These are phyloP conservation scores for Gossypium stocksii DNA, from an alignment of 345 rosid species.

Conservation along the genomic window DNA sequence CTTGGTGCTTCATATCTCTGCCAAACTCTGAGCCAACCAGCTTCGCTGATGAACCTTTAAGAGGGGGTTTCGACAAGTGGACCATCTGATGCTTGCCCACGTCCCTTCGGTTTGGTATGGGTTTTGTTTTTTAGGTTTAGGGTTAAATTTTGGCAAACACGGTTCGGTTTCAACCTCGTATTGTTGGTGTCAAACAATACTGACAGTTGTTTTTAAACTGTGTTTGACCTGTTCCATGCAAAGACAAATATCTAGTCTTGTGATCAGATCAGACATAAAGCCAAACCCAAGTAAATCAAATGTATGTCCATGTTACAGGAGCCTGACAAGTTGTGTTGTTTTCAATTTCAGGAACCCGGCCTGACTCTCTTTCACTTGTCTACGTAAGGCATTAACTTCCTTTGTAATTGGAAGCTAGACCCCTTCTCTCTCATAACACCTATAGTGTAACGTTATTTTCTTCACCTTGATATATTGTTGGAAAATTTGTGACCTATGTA, in stretches of 20 bases:
- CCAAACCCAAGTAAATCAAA: no score
- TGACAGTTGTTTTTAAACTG: neutral
- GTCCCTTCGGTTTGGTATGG: no score
- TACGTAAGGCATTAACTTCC: neutral
- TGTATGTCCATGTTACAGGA: neutral
- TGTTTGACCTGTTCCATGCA: neutral
- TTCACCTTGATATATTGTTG: no score
- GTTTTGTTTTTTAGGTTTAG: neutral
- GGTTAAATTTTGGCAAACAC: neutral
- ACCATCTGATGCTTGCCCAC: conserved; percentile 12
- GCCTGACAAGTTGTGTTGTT: neutral
- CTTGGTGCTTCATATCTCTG: neutral
- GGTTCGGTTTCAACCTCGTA: neutral
- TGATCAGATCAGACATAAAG: neutral
- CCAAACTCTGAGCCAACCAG: neutral
- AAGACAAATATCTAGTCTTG: conserved; percentile 7
- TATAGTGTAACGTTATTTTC: no score
- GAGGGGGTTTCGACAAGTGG: conserved; percentile 41
- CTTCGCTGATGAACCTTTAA: neutral
- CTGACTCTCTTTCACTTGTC: neutral
- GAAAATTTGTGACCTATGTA: no score
- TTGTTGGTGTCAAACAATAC: neutral
- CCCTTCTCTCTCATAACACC: no score
- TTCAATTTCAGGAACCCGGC: neutral
- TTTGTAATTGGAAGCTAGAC: neutral